Evolutionary conservation across 306 rosid species (phyloP).

Genomic region (Cucurbita argyrosperma): DNA sequence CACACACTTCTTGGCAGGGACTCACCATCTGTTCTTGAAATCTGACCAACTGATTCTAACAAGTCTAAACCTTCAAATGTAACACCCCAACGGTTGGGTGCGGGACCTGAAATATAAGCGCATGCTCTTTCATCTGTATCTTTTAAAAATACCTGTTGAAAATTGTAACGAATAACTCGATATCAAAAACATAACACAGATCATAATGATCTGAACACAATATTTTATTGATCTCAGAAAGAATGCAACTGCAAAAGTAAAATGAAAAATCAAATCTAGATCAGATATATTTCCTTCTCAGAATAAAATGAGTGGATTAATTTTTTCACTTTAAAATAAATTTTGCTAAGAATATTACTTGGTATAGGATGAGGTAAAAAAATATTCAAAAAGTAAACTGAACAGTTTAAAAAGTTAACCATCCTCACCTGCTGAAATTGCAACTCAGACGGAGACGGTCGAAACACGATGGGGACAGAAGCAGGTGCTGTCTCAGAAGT

Average conservation of each 20-base stretch:
- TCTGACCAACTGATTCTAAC: constrained; percentile 33
- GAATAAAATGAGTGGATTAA: neutral
- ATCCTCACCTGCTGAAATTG: constrained; percentile 77
- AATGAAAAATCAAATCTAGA: neutral
- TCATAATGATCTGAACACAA: neutral
- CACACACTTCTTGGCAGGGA: constrained; percentile 5
- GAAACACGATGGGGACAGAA: constrained; percentile 50
- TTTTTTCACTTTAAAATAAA: neutral
- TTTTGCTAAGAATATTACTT: neutral
- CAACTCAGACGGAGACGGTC: constrained; percentile 53
- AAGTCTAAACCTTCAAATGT: constrained; percentile 68
- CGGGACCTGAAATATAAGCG: constrained; percentile 97
- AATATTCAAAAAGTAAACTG: neutral
- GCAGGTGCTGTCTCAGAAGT: constrained; percentile 18
- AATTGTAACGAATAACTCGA: neutral
- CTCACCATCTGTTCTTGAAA: constrained; percentile 38
- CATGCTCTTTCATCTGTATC: constrained; percentile 99
- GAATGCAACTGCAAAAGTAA: neutral
- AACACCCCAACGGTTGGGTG: constrained; percentile 98
- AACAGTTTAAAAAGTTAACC: constrained; percentile 5
- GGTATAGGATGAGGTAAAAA: neutral
- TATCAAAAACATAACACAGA: neutral
- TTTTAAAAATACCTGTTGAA: constrained; percentile 66
- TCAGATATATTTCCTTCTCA: neutral
- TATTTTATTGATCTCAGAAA: neutral